phyloP scores from a whole-genome alignment of 2,329 filamentous ascomycete genomes.

The Dothistroma septosporum region DNA sequence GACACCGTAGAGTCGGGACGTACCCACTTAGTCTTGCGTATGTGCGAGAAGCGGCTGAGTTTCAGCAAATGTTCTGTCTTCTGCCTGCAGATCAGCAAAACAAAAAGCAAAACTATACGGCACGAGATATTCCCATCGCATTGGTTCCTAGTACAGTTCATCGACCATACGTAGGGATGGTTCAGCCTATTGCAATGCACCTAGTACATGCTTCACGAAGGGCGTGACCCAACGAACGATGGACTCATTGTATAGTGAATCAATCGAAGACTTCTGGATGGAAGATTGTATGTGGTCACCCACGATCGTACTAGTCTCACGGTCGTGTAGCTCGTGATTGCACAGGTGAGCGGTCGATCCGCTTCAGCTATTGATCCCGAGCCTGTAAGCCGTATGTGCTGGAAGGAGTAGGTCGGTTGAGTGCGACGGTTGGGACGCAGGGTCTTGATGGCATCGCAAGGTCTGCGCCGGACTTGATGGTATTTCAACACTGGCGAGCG shows the following conservation, averaged over 20 bases:
- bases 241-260: neutral
- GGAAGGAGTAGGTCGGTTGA: neutral
- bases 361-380: neutral
- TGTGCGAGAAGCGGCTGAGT: too few species aligned
- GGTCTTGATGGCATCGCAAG: too few species aligned
- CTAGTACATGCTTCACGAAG: neutral
- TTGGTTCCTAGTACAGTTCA: neutral
- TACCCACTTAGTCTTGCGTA: too few species aligned
- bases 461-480: too few species aligned
- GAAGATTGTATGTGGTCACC: neutral
- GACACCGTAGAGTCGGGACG: too few species aligned
- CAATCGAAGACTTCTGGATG: neutral
- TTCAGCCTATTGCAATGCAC: neutral
- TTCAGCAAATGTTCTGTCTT: too few species aligned
- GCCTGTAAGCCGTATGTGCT: neutral
- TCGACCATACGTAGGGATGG: neutral
- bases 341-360: neutral
- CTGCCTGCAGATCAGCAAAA: too few species aligned
- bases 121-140: neutral
- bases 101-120: neutral
- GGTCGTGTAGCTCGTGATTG: neutral
- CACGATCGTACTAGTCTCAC: neutral
- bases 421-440: too few species aligned
- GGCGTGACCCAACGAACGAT: neutral
- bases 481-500: too few species aligned